Evolutionary conservation across 2,329 filamentous ascomycete genomes (phyloP).

Genomic region (Pyrenochaeta sp.): DNA sequence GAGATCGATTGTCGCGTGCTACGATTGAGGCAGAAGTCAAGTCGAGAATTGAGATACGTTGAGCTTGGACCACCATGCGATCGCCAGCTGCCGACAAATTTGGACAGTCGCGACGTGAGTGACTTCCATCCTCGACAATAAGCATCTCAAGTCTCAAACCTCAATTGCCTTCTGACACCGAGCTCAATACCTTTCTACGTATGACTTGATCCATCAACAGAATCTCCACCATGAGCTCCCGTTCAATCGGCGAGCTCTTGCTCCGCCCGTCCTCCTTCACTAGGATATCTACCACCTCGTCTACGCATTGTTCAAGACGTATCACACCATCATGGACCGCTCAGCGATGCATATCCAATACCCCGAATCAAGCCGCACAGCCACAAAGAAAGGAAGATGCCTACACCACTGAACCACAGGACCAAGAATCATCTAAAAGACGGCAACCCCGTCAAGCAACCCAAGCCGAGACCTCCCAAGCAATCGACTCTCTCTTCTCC

Average conservation of each 20-base stretch:
- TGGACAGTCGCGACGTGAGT: constrained; percentile 25
- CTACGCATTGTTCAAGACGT: constrained; percentile 7
- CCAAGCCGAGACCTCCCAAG: constrained; percentile 16
- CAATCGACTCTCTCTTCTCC: constrained; percentile 38
- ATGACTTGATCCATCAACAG: neutral
- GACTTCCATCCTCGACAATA: constrained; percentile 2
- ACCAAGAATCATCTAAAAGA: neutral
- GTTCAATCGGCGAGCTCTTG: constrained; percentile 42
- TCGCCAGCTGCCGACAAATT: constrained; percentile 30
- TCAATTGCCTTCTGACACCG: neutral
- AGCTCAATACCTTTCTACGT: neutral
- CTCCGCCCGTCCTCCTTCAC: constrained; percentile 39
- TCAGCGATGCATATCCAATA: constrained; percentile 19
- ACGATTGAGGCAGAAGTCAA: constrained; percentile 12
- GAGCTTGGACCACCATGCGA: constrained; percentile 24
- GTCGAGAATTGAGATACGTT: constrained; percentile 17
- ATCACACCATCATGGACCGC: constrained; percentile 25
- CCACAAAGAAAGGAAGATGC: constrained; percentile 15
- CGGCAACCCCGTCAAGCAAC: constrained; percentile 6
- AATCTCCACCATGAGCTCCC: constrained; percentile 35
- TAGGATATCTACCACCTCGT: constrained; percentile 24
- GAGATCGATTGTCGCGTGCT: constrained; percentile 15
- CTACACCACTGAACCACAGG: constrained; percentile 2
- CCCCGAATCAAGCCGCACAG: constrained; percentile 16
- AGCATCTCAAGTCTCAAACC: neutral